These are phyloP conservation scores for Neonectria neomacrospora DNA, from an alignment of 2,329 filamentous ascomycete genomes.

Conservation along the genomic window DNA sequence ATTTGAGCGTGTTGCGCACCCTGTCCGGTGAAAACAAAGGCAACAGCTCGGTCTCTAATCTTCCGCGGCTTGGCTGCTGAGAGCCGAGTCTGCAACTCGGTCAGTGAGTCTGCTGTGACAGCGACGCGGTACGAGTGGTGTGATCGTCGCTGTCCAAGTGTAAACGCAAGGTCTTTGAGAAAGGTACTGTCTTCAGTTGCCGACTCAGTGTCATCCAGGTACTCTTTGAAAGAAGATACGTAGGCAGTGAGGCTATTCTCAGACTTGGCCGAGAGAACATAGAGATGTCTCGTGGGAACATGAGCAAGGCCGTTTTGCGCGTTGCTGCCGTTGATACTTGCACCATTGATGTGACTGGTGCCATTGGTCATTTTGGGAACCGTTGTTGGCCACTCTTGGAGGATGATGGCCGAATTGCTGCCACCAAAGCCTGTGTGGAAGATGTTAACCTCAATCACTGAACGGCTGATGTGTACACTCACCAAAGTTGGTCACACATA, in stretches of 20 bases:
- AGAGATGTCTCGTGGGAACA: not conserved
- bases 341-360: not conserved
- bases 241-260: conserved; percentile 22
- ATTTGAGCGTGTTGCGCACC: too few relatives aligned
- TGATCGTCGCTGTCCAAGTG: conserved; percentile 44
- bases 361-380: not conserved
- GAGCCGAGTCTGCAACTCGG: too few relatives aligned
- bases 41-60: too few relatives aligned
- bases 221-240: conserved; percentile 37
- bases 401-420: not conserved
- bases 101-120: not conserved
- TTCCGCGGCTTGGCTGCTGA: too few relatives aligned
- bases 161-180: conserved; percentile 8
- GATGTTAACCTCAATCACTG: not conserved
- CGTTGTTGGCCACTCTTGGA: not conserved
- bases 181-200: conserved; percentile 6
- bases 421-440: conserved; percentile 5
- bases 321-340: not conserved
- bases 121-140: conserved; percentile 38
- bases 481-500: conserved; percentile 22
- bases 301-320: not conserved
- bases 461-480: conserved; percentile 29
- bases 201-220: conserved; percentile 16
- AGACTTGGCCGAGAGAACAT: conserved; percentile 3
- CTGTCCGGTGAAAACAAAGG: too few relatives aligned